Evolutionary conservation across 345 rosid species (phyloP).

Genomic region (Citrus maxima): DNA sequence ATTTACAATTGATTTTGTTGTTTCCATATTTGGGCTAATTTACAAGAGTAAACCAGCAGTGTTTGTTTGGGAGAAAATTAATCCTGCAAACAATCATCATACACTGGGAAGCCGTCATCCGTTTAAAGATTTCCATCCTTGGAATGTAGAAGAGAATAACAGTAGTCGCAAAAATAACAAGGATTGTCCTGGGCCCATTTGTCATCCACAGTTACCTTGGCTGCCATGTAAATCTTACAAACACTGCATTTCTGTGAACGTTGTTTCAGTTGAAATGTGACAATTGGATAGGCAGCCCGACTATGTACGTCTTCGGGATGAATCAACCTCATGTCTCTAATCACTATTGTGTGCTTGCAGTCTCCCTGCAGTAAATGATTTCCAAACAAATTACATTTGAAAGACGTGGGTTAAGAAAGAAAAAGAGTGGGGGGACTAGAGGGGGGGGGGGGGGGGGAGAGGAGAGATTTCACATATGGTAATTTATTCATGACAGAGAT

Average conservation of each 20-base stretch:
- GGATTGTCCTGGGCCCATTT: constrained; percentile 71
- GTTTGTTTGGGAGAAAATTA: background rate
- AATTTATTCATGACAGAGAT: background rate
- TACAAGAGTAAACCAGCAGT: background rate
- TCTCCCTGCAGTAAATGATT: constrained; percentile 51
- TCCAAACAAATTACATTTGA: background rate
- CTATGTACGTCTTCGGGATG: constrained; percentile 70
- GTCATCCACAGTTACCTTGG: constrained; percentile 56
- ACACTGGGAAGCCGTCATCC: constrained; percentile 39
- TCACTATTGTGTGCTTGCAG: constrained; percentile 79
- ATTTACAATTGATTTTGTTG: background rate
- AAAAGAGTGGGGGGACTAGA: no score
- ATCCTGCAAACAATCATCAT: constrained; percentile 49
- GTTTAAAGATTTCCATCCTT: constrained; percentile 29
- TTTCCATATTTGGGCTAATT: background rate
- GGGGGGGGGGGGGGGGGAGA: no score
- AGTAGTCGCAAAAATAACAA: constrained; percentile 72
- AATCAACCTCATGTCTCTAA: constrained; percentile 79
- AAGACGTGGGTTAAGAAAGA: background rate
- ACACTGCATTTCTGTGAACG: constrained; percentile 59
- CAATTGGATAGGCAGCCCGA: constrained; percentile 65
- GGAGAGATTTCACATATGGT: background rate
- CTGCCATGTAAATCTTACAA: constrained; percentile 59
- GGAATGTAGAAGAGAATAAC: constrained; percentile 62
- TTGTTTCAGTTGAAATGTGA: constrained; percentile 41